Evolutionary conservation across 148 eudicot genomes (phyloP), one percentile per base, ranked within the genome.

Genomic region (Rhododendron ovatum): DNA sequence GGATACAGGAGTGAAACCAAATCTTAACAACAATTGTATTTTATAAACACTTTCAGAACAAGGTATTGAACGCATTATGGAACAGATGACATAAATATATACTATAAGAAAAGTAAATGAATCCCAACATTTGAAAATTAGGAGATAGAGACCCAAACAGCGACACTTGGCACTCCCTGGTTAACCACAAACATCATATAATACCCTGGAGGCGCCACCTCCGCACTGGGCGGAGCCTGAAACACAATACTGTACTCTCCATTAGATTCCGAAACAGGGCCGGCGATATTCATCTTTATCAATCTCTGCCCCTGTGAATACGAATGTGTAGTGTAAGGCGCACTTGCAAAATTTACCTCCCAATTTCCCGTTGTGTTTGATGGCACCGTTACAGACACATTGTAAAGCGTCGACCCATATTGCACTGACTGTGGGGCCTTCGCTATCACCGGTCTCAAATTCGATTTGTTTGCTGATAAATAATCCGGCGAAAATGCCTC

Each of bases 241-340:
- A 95, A 92, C 35, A 87, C 87, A 15, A 95, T 86, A 86, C 55
- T 90, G 41, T 93, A 96, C 37, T 88, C 35, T 3, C 93, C 91
- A 1, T 61, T 88, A 2, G 59, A 86, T 8, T 45, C 88, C 15
- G 92, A 92, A 0, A 95, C 91, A 1, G 50, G 50, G 50, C 91
- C 88, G 26, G 82, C 82, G 22, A 88, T 91, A 0, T 35, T 55
- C 81, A 96, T 82, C 85, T 96, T 96, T 83, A 96, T 96, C 82
- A 96, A 80, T 88, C 99, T 86, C 88, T 95, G 98, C 55, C 99
- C 99, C 74, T 96, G 99, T 4, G 98, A 96, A 37, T 94, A 96
- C 13, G 98, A 96, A 82, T 96, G 99, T 0, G 99, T 96, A 0
- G 98, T 91, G 87, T 94, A 95, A 0, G 99, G 99, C 3, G 98